Percentiles rank a stretch among this genome's conserved stretches.
Conservation (phyloP, 2,329 filamentous ascomycete genomes). For the Venturiaceae sp. region DNA sequence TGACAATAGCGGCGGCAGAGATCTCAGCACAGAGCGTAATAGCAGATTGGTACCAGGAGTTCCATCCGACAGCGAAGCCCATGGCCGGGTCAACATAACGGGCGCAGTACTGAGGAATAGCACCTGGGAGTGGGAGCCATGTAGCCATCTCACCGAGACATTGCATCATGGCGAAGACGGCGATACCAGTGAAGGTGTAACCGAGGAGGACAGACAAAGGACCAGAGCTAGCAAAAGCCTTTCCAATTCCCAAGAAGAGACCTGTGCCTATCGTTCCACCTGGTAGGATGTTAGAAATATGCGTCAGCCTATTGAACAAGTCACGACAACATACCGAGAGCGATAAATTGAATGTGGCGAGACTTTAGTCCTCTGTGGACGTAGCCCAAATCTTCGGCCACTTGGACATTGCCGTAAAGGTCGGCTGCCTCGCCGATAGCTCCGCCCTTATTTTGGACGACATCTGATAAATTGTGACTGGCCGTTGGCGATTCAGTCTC, state of each 20-base stretch:
- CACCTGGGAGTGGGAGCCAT: constrained; percentile 66
- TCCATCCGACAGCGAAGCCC: constrained; percentile 72
- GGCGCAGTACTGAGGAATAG: constrained; percentile 66
- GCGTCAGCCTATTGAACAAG: too few species aligned
- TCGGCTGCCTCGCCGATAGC: constrained; percentile 38
- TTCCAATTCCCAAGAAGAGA: constrained; percentile 42
- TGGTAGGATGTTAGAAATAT: constrained; percentile 51
- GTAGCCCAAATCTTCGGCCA: constrained; percentile 42
- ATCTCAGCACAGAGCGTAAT: constrained; percentile 67
- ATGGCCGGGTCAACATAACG: constrained; percentile 65
- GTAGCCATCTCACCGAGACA: constrained; percentile 61
- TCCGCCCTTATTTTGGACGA: neutral
- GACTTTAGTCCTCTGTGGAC: constrained; percentile 42
- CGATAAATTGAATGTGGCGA: constrained; percentile 28
- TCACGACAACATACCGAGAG: too few species aligned
- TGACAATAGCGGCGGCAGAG: constrained; percentile 52
- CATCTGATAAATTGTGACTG: neutral
- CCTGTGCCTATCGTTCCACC: constrained; percentile 47
- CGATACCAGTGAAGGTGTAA: constrained; percentile 47
- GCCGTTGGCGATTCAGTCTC: neutral
- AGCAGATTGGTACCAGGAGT: constrained; percentile 73
- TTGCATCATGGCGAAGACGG: constrained; percentile 67
- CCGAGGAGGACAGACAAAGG: constrained; percentile 38
- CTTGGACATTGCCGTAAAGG: constrained; percentile 40
- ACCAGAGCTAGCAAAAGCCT: constrained; percentile 36